Conservation (phyloP, 108 stramenopile species). For the Fragilaria radians region DNA sequence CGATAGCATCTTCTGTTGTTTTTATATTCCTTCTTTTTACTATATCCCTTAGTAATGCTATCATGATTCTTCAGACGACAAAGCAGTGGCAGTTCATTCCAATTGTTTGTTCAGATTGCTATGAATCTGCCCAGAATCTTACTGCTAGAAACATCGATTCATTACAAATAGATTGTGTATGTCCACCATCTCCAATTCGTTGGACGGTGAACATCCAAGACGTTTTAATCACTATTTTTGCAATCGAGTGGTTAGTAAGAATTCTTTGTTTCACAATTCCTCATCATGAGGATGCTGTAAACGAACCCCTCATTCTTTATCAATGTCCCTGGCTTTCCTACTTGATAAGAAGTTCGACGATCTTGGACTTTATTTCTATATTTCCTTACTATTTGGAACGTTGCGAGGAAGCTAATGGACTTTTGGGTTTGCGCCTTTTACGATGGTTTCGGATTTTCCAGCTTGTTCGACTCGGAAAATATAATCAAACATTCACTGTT, state of each 20-base stretch:
- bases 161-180: slow-evolving; percentile 25
- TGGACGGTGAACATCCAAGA: slow-evolving; percentile 16
- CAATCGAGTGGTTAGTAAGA: slow-evolving; percentile 54
- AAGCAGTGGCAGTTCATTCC: slow-evolving; percentile 39
- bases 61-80: slow-evolving; percentile 72
- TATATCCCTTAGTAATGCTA: slow-evolving; percentile 33
- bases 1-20: slow-evolving; percentile 28
- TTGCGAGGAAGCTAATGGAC: slow-evolving; percentile 20
- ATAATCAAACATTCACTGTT: slow-evolving; percentile 47
- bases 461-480: slow-evolving; percentile 52
- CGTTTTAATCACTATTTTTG: slow-evolving; percentile 41
- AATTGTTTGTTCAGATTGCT: slow-evolving; percentile 37
- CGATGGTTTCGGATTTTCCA: slow-evolving; percentile 60
- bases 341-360: slow-evolving; percentile 19
- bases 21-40: slow-evolving; percentile 43
- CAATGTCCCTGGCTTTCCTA: slow-evolving; percentile 15
- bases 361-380: slow-evolving; percentile 49
- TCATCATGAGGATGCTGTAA: slow-evolving; percentile 1
- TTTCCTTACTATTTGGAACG: slow-evolving; percentile 59
- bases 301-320: not conserved
- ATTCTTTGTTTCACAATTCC: slow-evolving; percentile 28
- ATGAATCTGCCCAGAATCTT: slow-evolving; percentile 27
- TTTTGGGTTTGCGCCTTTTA: slow-evolving; percentile 45
- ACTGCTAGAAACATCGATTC: not conserved
- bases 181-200: slow-evolving; percentile 41